These are phyloP conservation scores for Xylariaceae sp. DNA, from an alignment of 2,329 filamentous ascomycete genomes.

Conservation along the genomic window DNA sequence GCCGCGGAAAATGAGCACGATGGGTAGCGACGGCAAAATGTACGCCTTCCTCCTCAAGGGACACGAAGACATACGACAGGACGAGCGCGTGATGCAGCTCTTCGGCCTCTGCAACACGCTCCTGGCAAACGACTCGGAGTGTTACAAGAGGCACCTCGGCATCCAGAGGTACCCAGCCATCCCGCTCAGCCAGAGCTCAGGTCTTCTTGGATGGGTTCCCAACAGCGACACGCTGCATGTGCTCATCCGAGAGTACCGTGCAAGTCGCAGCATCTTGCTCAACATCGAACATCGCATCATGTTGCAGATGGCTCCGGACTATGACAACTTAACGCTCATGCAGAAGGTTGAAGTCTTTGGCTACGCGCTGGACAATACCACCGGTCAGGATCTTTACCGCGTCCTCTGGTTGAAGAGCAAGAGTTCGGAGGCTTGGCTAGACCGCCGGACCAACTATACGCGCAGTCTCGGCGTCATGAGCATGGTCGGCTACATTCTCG, in stretches of 20 bases:
- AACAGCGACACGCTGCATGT: conserved; percentile 97
- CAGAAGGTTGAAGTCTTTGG: conserved; percentile 99
- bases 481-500: conserved; percentile 99
- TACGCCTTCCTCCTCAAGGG: conserved; percentile 94
- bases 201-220: conserved; percentile 90
- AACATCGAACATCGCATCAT: conserved; percentile 99
- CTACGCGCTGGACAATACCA: conserved; percentile 98
- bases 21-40: conserved; percentile 79
- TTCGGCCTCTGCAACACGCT: conserved; percentile 97
- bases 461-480: conserved; percentile 97
- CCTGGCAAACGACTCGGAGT: conserved; percentile 87
- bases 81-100: conserved; percentile 98
- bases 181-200: conserved; percentile 91
- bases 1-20: conserved; percentile 80
- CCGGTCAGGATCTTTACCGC: conserved; percentile 94
- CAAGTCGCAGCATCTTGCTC: conserved; percentile 92
- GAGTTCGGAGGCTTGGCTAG: conserved; percentile 95
- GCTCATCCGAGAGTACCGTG: conserved; percentile 93
- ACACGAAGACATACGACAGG: conserved; percentile 98
- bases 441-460: conserved; percentile 97
- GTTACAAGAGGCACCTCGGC: conserved; percentile 92
- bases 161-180: conserved; percentile 97
- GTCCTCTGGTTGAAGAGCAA: conserved; percentile 99
- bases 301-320: conserved; percentile 99
- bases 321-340: conserved; percentile 97